Evolutionary conservation across 1,139 yeast species (phyloP), one percentile per base, ranked within the genome.

Genomic region (Yamadazyma sp.): DNA sequence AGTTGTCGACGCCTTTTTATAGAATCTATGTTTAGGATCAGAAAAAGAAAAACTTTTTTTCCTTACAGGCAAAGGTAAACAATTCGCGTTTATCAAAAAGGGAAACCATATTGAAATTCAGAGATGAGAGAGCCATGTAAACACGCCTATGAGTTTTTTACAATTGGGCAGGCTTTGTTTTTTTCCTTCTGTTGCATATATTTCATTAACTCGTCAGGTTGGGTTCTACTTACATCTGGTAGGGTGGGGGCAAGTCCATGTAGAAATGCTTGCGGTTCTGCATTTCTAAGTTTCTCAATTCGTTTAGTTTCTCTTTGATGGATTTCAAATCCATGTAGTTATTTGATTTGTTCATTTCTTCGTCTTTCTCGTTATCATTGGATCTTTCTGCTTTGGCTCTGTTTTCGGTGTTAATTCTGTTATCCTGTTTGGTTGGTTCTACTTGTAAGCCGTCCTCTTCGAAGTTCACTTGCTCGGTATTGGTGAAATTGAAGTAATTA

Each of bases 261-360:
- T 44, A 46, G 34, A 43, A 48, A 34, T 45, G 45, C 38, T 43
- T 47, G 38, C 44, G 48, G 29, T 44, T 45, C 2, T 44, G 44
- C 37, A 41, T 27, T 22, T 48, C 46, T 23, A 48, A 38, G 18
- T 41, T 45, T 31, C 46, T 49, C 31, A 53, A 46, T 31, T 54
- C 52, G 37, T 49, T 46, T 31, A 56, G 43, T 34, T 47, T 46
- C 31, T 53, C 49, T 33, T 55, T 56, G 31, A 61, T 54, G 23
- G 55, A 59, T 36, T 56, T 60, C 32, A 67, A 60, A 42, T 69
- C 71, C 34, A 69, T 55, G 44, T 63, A 59, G 46, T 64, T 65
- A 34, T 58, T 56, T 7, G 66, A 61, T 30, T 30, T 30, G 16
- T 29, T 17, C 41, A 57, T 61, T 40, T 61, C 58, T 31, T 53